These are phyloP conservation scores for Cicer cuneatum DNA, from an alignment of 306 rosid genomes.

Conservation along the genomic window DNA sequence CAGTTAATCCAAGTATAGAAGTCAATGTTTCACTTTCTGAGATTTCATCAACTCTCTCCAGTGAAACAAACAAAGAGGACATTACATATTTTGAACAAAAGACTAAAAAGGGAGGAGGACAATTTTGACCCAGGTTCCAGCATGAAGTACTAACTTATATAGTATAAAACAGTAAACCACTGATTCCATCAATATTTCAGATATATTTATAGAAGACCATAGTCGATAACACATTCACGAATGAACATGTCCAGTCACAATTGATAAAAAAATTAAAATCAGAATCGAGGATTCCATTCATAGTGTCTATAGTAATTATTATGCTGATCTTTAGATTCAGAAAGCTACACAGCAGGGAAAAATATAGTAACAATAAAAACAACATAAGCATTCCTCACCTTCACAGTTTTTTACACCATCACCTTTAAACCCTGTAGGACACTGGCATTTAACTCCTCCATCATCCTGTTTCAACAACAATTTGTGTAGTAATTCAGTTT, in stretches of 20 bases:
- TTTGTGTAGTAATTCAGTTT: slow-evolving; percentile 33
- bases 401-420: slow-evolving; percentile 80
- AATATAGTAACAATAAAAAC: neutral
- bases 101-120: slow-evolving; percentile 1
- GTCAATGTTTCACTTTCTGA: slow-evolving; percentile 19
- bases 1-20: slow-evolving; percentile 27
- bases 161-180: slow-evolving; percentile 2
- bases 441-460: slow-evolving; percentile 73
- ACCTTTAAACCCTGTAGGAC: slow-evolving; percentile 86
- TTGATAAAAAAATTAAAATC: slow-evolving; percentile 15
- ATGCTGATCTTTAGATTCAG: neutral
- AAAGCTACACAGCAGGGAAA: neutral
- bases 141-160: neutral
- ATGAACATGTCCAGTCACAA: slow-evolving; percentile 14
- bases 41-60: neutral
- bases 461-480: slow-evolving; percentile 59
- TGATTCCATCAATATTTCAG: neutral
- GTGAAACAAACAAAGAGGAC: slow-evolving; percentile 14
- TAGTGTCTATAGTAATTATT: slow-evolving; percentile 17
- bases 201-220: slow-evolving; percentile 8
- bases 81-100: neutral
- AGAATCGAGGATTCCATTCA: slow-evolving; percentile 22
- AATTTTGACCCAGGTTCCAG: slow-evolving; percentile 17
- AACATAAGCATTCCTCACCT: slow-evolving; percentile 58
- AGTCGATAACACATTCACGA: slow-evolving; percentile 20